Conservation (phyloP, 352 stramenopile genomes). For the Peronospora tabacina region DNA sequence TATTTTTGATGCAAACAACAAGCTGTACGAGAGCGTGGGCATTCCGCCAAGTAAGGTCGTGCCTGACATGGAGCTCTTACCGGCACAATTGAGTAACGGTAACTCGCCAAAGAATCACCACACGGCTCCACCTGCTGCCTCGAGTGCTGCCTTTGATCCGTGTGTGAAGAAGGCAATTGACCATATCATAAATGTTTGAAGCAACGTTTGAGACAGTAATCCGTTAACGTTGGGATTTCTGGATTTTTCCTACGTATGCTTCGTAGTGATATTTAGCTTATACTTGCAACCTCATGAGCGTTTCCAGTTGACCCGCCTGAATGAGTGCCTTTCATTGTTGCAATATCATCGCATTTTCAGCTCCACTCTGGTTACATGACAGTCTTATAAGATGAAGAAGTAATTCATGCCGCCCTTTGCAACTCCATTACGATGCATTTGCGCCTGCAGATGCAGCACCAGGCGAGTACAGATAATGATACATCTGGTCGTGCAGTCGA, state of each 20-base stretch:
- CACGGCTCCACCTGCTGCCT: slow-evolving; percentile 4
- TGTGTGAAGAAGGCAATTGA: slow-evolving; percentile 67
- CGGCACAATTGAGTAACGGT: slow-evolving; percentile 13
- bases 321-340: too few species aligned
- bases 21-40: slow-evolving; percentile 53
- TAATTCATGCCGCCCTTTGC: slow-evolving; percentile 4
- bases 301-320: not conserved
- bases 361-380: too few species aligned
- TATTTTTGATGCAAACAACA: slow-evolving; percentile 55
- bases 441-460: slow-evolving; percentile 13
- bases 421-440: slow-evolving; percentile 9
- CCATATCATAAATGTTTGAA: slow-evolving; percentile 55
- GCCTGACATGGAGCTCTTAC: slow-evolving; percentile 20
- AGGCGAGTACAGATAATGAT: slow-evolving; percentile 85
- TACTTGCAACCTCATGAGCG: slow-evolving; percentile 10
- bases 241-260: slow-evolving; percentile 3
- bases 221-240: too few species aligned
- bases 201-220: not conserved
- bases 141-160: slow-evolving; percentile 35
- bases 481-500: slow-evolving; percentile 93
- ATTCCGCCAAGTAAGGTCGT: slow-evolving; percentile 49
- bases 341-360: too few species aligned
- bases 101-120: slow-evolving; percentile 8
- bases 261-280: slow-evolving; percentile 25
- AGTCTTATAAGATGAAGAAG: too few species aligned